Base-by-base conservation (phyloP, 805 yeast genomes). In the Spathaspora passalidarum region DNA sequence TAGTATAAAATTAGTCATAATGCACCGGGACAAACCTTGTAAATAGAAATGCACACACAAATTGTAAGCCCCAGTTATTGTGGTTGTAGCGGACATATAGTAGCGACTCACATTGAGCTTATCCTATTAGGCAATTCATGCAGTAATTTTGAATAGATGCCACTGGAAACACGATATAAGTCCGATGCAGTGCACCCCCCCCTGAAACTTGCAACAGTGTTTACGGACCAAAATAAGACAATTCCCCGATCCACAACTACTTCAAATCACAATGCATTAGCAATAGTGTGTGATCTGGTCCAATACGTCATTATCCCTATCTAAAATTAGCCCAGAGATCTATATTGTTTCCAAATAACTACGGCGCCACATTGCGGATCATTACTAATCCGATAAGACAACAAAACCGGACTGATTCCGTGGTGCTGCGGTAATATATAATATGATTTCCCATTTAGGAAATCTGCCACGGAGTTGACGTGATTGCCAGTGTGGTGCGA, bases 281-380 rank as follows among this genome's bases (percentile, higher is more conserved):
- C 14, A 11, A 29, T 29, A 11, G 16, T 3, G 34, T 29, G 34
- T 29, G 34, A 29, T 29, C 7, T 29, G 34, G 14, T 29, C 34
- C 34, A 29, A 29, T 29, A 17, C 14, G 14, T 29, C 14, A 29
- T 13, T 25, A n/a, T 25, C 29, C 29, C 34, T 13, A 29, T 10
- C 17, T 29, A 13, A 29, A 29, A n/a, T n/a, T 29, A 29, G 29
- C 9, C 9, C 29, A 25, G 13, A 13, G 14, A 14, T 29, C 34
- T n/a, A 10, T 29, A 29, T 29, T 29, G 34, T 29, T 29, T 29
- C 8, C 4, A 29, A 29, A 11, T 17, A 6, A 5, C 34, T 29
- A 36, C 7, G 38, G 38, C 8, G 38, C 38, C 38, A 36, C 38
- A 36, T 36, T 36, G 38, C 21, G 38, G 3, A 34, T 34, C 38